Percentiles rank a stretch among this genome's conserved stretches.
Conservation (phyloP, 2,329 filamentous ascomycete species). For the Calonectria pauciramosa region DNA sequence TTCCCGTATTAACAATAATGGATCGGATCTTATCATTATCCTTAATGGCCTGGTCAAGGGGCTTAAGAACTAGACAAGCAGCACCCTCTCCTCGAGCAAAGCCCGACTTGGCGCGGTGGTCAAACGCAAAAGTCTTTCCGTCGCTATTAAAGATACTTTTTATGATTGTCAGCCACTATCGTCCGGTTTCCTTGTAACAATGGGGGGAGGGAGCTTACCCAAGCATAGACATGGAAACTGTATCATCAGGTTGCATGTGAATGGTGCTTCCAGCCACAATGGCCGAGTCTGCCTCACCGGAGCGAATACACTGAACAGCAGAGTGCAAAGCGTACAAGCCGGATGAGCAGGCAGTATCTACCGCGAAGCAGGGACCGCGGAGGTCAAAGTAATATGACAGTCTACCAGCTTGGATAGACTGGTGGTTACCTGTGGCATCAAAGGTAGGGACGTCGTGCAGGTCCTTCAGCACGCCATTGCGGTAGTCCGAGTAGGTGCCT, state of each 20-base stretch:
- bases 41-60: slow-evolving; percentile 28
- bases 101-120: slow-evolving; percentile 31
- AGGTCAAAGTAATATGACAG: slow-evolving; percentile 49
- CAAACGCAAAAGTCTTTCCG: slow-evolving; percentile 33
- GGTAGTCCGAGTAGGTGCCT: slow-evolving; percentile 62
- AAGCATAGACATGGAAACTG: slow-evolving; percentile 48
- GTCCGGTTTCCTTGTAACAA: no score
- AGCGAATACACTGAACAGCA: slow-evolving; percentile 47
- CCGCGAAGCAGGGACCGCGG: slow-evolving; percentile 52
- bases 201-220: slow-evolving; percentile 35
- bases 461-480: slow-evolving; percentile 60
- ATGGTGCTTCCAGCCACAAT: slow-evolving; percentile 54
- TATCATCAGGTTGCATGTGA: slow-evolving; percentile 34
- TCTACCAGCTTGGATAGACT: slow-evolving; percentile 65
- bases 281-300: slow-evolving; percentile 51
- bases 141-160: slow-evolving; percentile 28
- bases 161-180: background rate
- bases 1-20: slow-evolving; percentile 29
- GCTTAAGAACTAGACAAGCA: slow-evolving; percentile 35
- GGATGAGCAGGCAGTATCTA: slow-evolving; percentile 54
- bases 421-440: slow-evolving; percentile 63
- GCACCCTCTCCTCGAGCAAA: slow-evolving; percentile 32
- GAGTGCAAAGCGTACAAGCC: slow-evolving; percentile 50
- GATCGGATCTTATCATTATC: slow-evolving; percentile 36
- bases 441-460: slow-evolving; percentile 64